These are phyloP conservation scores for Scheffersomyces ergatensis DNA, from an alignment of 805 yeast species.

Conservation along the genomic window DNA sequence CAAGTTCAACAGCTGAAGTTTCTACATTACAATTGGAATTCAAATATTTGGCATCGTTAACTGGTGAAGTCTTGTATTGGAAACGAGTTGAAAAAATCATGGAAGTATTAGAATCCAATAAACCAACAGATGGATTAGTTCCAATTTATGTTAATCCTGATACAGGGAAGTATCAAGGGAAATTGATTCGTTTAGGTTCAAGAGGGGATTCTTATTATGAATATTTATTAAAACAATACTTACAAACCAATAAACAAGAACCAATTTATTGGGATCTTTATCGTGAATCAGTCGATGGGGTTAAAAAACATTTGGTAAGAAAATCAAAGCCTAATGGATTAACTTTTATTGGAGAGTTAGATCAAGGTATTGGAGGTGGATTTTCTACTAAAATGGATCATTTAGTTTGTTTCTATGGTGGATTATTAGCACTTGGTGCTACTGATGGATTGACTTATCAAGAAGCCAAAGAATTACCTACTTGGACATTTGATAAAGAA, in stretches of 20 bases:
- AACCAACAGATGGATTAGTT: slow-evolving; percentile 70
- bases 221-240: slow-evolving; percentile 78
- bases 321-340: slow-evolving; percentile 61
- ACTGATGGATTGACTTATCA: slow-evolving; percentile 65
- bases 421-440: slow-evolving; percentile 84
- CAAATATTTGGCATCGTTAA: slow-evolving; percentile 73
- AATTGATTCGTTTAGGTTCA: slow-evolving; percentile 75
- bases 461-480: slow-evolving; percentile 51
- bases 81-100: slow-evolving; percentile 71
- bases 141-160: slow-evolving; percentile 80
- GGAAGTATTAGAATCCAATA: slow-evolving; percentile 62
- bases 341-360: slow-evolving; percentile 75
- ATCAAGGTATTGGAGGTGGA: slow-evolving; percentile 59
- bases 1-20: slow-evolving; percentile 87
- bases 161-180: slow-evolving; percentile 65
- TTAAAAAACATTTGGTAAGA: slow-evolving; percentile 61
- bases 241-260: slow-evolving; percentile 68
- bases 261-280: slow-evolving; percentile 69
- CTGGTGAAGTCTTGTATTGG: slow-evolving; percentile 83
- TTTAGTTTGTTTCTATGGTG: slow-evolving; percentile 88
- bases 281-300: slow-evolving; percentile 73
- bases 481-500: slow-evolving; percentile 60
- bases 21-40: slow-evolving; percentile 85
- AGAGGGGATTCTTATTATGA: slow-evolving; percentile 94
- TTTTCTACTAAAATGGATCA: slow-evolving; percentile 84